Base-by-base conservation (phyloP, 31 red algal species). In the Odonthalia washingtoniensis region DNA sequence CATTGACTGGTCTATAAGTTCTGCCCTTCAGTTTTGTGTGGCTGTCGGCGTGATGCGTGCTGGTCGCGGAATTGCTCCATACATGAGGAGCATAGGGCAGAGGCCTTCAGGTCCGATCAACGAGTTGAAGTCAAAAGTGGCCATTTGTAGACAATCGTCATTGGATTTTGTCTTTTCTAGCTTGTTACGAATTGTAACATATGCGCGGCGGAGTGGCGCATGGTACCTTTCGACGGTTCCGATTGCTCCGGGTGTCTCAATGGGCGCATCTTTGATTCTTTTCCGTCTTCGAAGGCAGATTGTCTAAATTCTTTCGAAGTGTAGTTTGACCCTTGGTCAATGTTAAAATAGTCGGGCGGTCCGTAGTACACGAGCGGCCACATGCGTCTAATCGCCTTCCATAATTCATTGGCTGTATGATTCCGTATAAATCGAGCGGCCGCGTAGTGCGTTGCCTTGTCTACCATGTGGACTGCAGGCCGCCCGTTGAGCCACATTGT, bases 51-150 rank as follows among this genome's bases (percentile, higher is more conserved):
- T 52, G 0, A 39, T 43, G 0, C 73, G 5, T 24, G 74, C 1
- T 66, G 84, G 72, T 34, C 72, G 2, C 30, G 84, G 60, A 3
- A 87, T 31, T 24, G 74, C 84, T 75, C 72, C 57, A 78, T 63
- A 87, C n/a, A 77, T 72, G 0, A 78, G 26, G 5, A 87, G 39
- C 12, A 49, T 87, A 27, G 84, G 84, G 34, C 46, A 76, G 17
- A 78, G 74, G 9, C 84, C 84, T 46, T 87, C 84, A 0, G 49
- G 84, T 43, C 84, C 41, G 24, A 87, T 65, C 12, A 46, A 67
- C 38, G 57, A 44, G 45, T 77, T 76, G 2, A 87, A 44, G 5
- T n/a, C 63, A 21, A 39, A 75, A 0, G 77, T 72, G 62, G 81
- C 81, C 42, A 74, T 57, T 26, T 73, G 35, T 65, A 85, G 46